Percentiles rank a stretch among this genome's conserved stretches.
Conservation (phyloP, 805 yeast genomes). For the Candida morakotiae region DNA sequence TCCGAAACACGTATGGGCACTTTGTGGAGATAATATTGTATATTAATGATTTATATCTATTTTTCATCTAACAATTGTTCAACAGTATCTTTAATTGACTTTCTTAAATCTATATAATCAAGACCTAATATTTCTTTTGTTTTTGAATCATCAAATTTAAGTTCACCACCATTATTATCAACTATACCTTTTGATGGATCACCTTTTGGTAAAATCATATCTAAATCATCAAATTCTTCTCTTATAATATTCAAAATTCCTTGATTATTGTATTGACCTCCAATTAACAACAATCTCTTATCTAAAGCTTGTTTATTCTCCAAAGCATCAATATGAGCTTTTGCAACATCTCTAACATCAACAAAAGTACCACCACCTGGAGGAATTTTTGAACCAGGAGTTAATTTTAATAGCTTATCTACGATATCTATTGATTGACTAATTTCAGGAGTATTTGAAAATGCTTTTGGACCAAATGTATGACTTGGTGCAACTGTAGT, state of each 20-base stretch:
- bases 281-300: constrained; percentile 13
- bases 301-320: constrained; percentile 23
- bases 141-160: constrained; percentile 24
- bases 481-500: constrained; percentile 15
- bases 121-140: constrained; percentile 35
- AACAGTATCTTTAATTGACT: constrained; percentile 41
- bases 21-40: no score
- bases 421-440: constrained; percentile 36
- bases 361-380: constrained; percentile 20
- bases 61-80: constrained; percentile 33
- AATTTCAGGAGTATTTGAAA: constrained; percentile 23
- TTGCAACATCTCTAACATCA: constrained; percentile 64
- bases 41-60: no score
- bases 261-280: constrained; percentile 11
- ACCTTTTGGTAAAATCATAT: constrained; percentile 41
- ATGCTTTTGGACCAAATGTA: constrained; percentile 26
- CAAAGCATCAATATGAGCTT: constrained; percentile 51
- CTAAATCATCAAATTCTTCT: constrained; percentile 38
- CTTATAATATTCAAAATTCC: constrained; percentile 24
- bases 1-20: no score
- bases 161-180: constrained; percentile 10
- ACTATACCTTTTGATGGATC: constrained; percentile 31
- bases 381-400: constrained; percentile 21
- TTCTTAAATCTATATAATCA: constrained; percentile 32
- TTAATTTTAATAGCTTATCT: constrained; percentile 30